Evolutionary conservation across 1,284 basidiomycete genomes (phyloP), one percentile per base, ranked within the genome.

Genomic region (Marasmius tenuissimus): DNA sequence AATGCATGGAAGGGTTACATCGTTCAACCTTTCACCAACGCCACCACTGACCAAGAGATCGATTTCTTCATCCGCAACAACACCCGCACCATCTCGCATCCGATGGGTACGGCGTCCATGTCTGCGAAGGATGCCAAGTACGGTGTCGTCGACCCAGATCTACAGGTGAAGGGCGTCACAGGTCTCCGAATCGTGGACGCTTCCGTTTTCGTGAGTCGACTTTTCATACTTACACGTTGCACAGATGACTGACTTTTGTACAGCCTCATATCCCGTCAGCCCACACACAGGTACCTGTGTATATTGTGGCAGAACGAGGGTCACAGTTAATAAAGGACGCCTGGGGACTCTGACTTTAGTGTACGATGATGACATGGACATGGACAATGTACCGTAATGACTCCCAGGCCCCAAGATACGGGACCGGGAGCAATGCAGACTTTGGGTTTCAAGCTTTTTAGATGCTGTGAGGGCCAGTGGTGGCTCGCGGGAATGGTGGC

Each of bases 111-210:
- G 3, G 70, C 69, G 2, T 59, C 60, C 0, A 75, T 76, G 73
- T 65, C 65, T 48, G 37, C 64, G 0, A 60, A 12, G 4, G 61
- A 64, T 10, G 68, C 65, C 7, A 37, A 37, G 7, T 65, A 62
- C 11, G 73, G 72, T 8, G 85, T 86, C 18, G 81, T 88, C 45
- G 81, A 83, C 69, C 75, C 82, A 9, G 77, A 80, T 60, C 71
- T 88, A 48, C 63, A 68, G 22, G 72, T 75, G 16, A 74, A 75
- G 48, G 72, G 72, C 14, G 65, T 71, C 57, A 33, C 61, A 14
- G 69, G 72, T 38, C 63, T 79, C 58, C 67, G 77, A 8, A 70
- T 79, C 47, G 69, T 75, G 22, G 78, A 80, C 66, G 68, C 76
- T 1, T 74, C 72, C 0, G 70, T 78, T 11, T 72, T 75, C 39